These are phyloP conservation scores for Neurospora tetrasperma DNA, from an alignment of 495 filamentous ascomycete species.

Conservation along the genomic window DNA sequence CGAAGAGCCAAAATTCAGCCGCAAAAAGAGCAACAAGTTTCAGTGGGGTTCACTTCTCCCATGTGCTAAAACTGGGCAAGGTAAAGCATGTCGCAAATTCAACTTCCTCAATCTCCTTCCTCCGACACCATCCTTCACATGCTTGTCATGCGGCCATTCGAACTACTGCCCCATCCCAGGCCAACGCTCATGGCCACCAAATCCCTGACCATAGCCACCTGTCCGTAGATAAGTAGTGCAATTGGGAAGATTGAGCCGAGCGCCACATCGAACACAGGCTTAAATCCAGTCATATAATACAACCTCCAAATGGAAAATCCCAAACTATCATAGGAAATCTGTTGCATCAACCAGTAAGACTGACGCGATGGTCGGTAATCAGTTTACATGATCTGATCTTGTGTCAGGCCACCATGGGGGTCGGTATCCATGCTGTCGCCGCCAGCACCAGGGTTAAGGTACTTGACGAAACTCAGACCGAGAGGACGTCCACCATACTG, in stretches of 20 bases:
- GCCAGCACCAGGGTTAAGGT: constrained; percentile 50
- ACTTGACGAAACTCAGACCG: constrained; percentile 85
- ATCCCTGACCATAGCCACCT: neutral
- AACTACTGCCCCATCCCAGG: neutral
- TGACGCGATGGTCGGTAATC: neutral
- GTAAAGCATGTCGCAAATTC: neutral
- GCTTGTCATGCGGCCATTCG: neutral
- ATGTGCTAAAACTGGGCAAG: neutral
- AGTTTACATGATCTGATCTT: constrained; percentile 93
- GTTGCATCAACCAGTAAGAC: neutral
- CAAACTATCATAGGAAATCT: neutral
- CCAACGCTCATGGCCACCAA: neutral
- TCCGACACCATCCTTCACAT: neutral
- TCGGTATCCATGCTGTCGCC: constrained; percentile 78
- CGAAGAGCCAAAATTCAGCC: neutral
- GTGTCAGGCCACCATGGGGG: constrained; percentile 64
- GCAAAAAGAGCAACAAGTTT: neutral
- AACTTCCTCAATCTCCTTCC: neutral
- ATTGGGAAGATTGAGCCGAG: neutral
- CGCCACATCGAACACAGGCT: neutral
- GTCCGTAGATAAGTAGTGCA: neutral
- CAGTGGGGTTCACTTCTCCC: neutral
- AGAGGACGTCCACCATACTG: constrained; percentile 94
- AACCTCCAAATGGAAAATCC: neutral
- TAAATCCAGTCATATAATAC: neutral